These are phyloP conservation scores for Amaranthus cruentus DNA, from an alignment of 148 eudicot species.

Conservation along the genomic window DNA sequence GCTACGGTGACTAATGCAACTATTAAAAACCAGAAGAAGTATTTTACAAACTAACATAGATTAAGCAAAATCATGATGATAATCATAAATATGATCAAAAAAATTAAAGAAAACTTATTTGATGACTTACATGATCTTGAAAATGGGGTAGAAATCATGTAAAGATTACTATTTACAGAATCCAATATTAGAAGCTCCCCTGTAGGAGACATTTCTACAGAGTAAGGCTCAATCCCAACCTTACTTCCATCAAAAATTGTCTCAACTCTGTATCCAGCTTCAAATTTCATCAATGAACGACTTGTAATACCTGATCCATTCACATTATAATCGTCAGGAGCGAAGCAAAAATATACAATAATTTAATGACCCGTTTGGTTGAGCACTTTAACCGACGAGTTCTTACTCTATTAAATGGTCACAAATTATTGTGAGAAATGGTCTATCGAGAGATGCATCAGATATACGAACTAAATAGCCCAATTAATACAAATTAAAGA, in stretches of 20 bases:
- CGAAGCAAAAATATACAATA: no score
- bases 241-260: constrained; percentile 82
- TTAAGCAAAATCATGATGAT: no score
- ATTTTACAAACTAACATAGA: no score
- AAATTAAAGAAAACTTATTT: constrained; percentile 15
- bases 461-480: no score
- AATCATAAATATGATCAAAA: background rate
- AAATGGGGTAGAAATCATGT: constrained; percentile 63
- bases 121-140: background rate
- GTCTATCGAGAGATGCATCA: no score
- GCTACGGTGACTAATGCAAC: no score
- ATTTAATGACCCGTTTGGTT: no score
- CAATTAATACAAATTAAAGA: no score
- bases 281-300: constrained; percentile 76
- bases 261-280: constrained; percentile 57
- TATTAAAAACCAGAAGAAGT: no score
- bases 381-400: constrained; percentile 1
- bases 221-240: constrained; percentile 78
- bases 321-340: no score
- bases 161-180: constrained; percentile 68
- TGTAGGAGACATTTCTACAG: constrained; percentile 48
- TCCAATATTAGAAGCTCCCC: constrained; percentile 74
- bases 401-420: background rate
- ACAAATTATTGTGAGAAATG: background rate
- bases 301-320: constrained; percentile 40